phyloP scores from a whole-genome alignment of 768 basidiomycete genomes.

The Kwoniella botswanensis region DNA sequence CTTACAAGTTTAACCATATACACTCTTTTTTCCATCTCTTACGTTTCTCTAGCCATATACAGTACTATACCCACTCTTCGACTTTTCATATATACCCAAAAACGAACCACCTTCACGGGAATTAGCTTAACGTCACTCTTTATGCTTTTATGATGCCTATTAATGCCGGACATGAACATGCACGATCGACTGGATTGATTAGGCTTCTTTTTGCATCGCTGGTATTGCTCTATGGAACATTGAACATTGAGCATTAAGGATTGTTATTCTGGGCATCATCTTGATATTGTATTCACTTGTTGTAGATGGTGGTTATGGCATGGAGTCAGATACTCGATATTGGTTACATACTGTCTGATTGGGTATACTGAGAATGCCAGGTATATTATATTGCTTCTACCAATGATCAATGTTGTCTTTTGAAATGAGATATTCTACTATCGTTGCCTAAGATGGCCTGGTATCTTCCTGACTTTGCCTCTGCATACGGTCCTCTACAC shows the following conservation, averaged over 20 bases:
- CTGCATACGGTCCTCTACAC: background rate
- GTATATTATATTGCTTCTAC: background rate
- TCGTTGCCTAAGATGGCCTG: background rate
- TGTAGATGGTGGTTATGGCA: too few relatives aligned
- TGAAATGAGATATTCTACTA: background rate
- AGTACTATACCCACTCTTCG: background rate
- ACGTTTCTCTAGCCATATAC: background rate
- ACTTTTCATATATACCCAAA: background rate
- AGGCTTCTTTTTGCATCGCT: background rate
- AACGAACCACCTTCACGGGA: background rate
- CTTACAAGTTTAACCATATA: background rate
- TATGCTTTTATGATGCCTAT: slow-evolving; percentile 10
- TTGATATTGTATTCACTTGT: too few relatives aligned
- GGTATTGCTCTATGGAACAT: too few relatives aligned
- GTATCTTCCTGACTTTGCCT: background rate
- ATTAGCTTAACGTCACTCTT: slow-evolving; percentile 24
- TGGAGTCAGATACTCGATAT: slow-evolving; percentile 1
- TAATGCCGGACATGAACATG: slow-evolving; percentile 23
- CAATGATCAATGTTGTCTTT: too few relatives aligned
- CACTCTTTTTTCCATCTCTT: too few relatives aligned
- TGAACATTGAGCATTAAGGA: too few relatives aligned
- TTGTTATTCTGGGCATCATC: too few relatives aligned
- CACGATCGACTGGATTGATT: slow-evolving; percentile 5
- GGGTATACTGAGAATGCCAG: background rate
- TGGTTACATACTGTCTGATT: background rate